These are phyloP conservation scores for Amphirosellinia nigrospora DNA, from an alignment of 495 filamentous ascomycete species.

Conservation along the genomic window DNA sequence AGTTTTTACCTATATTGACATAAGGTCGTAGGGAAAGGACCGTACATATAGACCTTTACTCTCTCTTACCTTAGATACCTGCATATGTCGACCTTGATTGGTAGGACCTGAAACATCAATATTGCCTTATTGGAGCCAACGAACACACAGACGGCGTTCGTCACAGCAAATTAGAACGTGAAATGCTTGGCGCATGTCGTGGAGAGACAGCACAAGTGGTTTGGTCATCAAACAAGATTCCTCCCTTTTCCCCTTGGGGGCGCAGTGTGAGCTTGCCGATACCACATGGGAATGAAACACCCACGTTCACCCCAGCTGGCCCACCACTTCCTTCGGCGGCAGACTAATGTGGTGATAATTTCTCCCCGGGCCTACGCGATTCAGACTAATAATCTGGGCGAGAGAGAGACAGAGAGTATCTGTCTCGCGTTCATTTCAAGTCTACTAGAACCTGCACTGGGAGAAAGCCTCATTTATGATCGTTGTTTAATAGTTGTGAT, in stretches of 20 bases:
- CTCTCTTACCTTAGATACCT: not conserved
- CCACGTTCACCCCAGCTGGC: not conserved
- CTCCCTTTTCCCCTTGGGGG: not conserved
- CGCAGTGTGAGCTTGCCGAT: not conserved
- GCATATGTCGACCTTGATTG: no score
- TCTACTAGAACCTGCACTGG: not conserved
- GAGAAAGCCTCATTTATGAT: not conserved
- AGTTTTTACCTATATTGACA: no score
- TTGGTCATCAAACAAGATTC: not conserved
- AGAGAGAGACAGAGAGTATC: no score
- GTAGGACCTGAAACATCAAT: not conserved
- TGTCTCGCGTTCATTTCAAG: not conserved
- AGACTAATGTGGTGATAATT: not conserved
- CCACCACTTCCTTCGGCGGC: not conserved
- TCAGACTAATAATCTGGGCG: not conserved
- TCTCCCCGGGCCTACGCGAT: not conserved
- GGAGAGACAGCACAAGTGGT: not conserved
- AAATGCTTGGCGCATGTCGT: not conserved
- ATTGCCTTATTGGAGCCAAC: slow-evolving; percentile 6
- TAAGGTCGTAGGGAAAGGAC: not conserved
- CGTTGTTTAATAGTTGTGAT: not conserved
- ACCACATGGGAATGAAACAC: not conserved
- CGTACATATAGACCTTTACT: not conserved
- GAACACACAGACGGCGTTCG: not conserved
- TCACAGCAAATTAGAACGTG: not conserved